Evolutionary conservation across 2,329 filamentous ascomycete species (phyloP).

Genomic region (Chrysoporthe puriensis): DNA sequence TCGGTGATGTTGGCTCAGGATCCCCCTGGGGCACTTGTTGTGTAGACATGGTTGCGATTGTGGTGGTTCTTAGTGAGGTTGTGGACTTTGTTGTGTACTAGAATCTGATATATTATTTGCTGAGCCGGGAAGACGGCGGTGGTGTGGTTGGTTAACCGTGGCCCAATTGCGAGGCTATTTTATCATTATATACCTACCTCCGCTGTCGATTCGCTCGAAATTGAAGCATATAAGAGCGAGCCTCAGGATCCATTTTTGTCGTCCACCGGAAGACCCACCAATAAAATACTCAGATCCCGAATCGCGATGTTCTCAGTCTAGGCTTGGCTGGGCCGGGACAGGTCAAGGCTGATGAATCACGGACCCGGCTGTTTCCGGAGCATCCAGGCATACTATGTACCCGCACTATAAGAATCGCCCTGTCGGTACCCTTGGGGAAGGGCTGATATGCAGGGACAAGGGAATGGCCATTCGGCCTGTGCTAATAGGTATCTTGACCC

Average conservation of each 20-base stretch:
- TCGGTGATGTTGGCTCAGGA: constrained; percentile 3
- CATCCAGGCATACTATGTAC: too few species aligned
- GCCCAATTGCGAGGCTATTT: background rate
- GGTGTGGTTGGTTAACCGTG: background rate
- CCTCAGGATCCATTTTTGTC: background rate
- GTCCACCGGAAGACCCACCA: background rate
- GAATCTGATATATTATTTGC: background rate
- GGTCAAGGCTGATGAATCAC: too few species aligned
- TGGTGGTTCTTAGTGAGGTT: background rate
- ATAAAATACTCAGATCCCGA: background rate
- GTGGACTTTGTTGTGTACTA: too few species aligned
- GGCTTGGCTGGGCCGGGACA: too few species aligned
- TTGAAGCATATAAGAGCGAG: background rate
- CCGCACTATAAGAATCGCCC: too few species aligned
- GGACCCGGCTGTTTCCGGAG: too few species aligned
- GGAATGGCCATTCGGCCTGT: too few species aligned
- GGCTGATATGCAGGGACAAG: too few species aligned
- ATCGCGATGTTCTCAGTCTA: background rate
- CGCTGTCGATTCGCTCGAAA: background rate
- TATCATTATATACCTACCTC: background rate
- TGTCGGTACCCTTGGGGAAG: too few species aligned
- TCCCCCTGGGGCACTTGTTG: background rate
- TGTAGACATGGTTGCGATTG: constrained; percentile 3
- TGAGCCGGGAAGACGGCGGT: background rate
- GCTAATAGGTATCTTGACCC: too few species aligned